A percentile compares a stretch with the other conserved stretches of the same genome.
Conservation (phyloP, 176 grass and related monocot species). For the Cenchrus fungigraminus region DNA sequence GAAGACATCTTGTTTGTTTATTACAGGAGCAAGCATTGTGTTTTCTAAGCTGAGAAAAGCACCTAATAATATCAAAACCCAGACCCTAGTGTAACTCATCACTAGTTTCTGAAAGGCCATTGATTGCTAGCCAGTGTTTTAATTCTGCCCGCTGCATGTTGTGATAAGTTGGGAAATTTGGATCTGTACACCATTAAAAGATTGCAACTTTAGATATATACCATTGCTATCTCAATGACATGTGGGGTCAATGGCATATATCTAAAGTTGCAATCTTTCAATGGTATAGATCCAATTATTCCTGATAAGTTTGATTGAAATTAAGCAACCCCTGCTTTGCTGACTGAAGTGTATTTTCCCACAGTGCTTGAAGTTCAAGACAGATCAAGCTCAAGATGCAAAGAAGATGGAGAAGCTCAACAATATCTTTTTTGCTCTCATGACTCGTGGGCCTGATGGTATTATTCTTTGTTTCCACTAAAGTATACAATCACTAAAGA, state of each 20-base stretch:
- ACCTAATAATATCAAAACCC: neutral
- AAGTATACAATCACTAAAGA: neutral
- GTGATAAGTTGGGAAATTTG: neutral
- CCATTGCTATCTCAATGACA: too few relatives aligned
- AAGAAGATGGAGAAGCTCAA: constrained; percentile 99
- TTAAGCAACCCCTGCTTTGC: neutral
- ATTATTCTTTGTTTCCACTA: neutral
- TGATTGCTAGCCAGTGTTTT: neutral
- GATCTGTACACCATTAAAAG: too few relatives aligned
- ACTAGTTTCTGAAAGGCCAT: neutral
- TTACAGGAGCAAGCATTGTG: neutral
- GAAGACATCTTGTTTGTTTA: neutral
- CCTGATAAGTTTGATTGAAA: too few relatives aligned
- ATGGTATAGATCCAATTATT: too few relatives aligned
- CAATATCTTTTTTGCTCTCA: constrained; percentile 89
- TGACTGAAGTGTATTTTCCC: constrained; percentile 25
- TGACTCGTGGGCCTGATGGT: constrained; percentile 94
- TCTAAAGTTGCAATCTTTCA: too few relatives aligned
- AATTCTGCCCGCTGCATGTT: neutral
- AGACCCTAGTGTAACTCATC: neutral
- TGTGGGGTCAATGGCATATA: too few relatives aligned
- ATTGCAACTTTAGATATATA: too few relatives aligned
- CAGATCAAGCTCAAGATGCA: constrained; percentile 91
- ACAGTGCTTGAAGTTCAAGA: constrained; percentile 95
- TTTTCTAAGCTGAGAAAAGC: neutral